These are phyloP conservation scores for Triticum urartu DNA, from an alignment of 176 grass and related monocot species.

Conservation along the genomic window DNA sequence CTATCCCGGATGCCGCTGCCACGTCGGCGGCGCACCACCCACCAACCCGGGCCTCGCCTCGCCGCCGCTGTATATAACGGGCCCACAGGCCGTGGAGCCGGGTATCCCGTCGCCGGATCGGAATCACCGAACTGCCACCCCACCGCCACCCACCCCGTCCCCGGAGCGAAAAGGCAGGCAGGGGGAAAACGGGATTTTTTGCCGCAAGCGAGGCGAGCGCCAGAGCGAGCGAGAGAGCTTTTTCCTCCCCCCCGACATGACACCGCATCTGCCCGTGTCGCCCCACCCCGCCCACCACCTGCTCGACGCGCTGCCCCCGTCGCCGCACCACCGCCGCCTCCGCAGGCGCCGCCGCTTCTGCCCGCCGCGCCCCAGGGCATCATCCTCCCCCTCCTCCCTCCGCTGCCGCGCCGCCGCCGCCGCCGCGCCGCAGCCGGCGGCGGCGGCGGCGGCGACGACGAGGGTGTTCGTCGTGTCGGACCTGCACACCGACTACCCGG, in stretches of 20 bases:
- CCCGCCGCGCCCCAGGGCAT: background rate
- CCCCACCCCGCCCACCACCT: conserved; percentile 22
- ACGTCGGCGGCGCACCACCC: background rate
- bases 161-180: background rate
- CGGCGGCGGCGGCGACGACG: background rate
- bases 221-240: background rate
- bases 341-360: conserved; percentile 21
- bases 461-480: conserved; percentile 91
- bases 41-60: conserved; percentile 21
- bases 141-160: background rate
- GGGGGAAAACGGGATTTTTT: conserved; percentile 12
- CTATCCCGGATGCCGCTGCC: conserved; percentile 1
- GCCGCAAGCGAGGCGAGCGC: conserved; percentile 17
- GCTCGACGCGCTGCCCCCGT: conserved; percentile 25
- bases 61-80: conserved; percentile 26
- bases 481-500: conserved; percentile 83
- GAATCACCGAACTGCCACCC: conserved; percentile 24
- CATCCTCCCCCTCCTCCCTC: background rate
- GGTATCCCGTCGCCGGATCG: background rate
- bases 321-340: conserved; percentile 18
- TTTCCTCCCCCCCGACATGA: conserved; percentile 32
- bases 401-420: conserved; percentile 24
- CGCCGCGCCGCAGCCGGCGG: conserved; percentile 4
- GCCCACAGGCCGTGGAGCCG: background rate
- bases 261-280: conserved; percentile 45